These are phyloP conservation scores for Ephemerocybe angulata DNA, from an alignment of 768 basidiomycete genomes.

Conservation along the genomic window DNA sequence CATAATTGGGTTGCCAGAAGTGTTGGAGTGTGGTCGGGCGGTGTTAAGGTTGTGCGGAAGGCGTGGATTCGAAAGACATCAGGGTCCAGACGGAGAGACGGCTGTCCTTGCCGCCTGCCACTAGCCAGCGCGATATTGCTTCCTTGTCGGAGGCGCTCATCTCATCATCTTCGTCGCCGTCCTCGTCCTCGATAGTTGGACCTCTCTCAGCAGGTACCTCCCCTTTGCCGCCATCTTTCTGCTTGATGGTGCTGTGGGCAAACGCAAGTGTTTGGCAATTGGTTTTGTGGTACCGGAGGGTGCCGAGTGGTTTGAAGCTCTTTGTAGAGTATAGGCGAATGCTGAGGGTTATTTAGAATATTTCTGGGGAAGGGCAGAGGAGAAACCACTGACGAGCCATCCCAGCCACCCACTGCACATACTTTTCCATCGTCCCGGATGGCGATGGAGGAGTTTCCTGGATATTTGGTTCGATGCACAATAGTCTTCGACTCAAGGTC, in stretches of 20 bases:
- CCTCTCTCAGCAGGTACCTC: too few species aligned
- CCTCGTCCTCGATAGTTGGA: conserved; percentile 21
- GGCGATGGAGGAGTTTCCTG: conserved; percentile 76
- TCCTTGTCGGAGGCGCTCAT: conserved; percentile 41
- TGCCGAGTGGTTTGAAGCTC: conserved; percentile 78
- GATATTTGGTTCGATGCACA: conserved; percentile 62
- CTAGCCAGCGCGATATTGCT: conserved; percentile 56
- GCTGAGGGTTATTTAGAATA: conserved; percentile 35
- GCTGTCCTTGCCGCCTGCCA: conserved; percentile 62
- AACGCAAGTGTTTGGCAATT: conserved; percentile 76
- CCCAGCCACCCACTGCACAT: conserved; percentile 91
- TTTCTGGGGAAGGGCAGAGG: background rate
- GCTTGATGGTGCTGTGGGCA: conserved; percentile 27
- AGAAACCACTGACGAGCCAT: conserved; percentile 65
- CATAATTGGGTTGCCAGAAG: background rate
- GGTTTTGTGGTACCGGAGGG: conserved; percentile 76
- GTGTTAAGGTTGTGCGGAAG: background rate
- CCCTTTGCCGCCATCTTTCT: too few species aligned
- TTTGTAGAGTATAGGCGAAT: conserved; percentile 81
- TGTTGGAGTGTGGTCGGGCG: background rate
- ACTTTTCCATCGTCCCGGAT: conserved; percentile 74
- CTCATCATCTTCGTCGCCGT: conserved; percentile 52
- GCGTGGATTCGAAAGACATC: conserved; percentile 37
- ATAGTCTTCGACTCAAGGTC: conserved; percentile 19
- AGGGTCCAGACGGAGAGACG: conserved; percentile 72